These are phyloP conservation scores for Solanum microdontum DNA, from an alignment of 257 asterid species.

Conservation along the genomic window DNA sequence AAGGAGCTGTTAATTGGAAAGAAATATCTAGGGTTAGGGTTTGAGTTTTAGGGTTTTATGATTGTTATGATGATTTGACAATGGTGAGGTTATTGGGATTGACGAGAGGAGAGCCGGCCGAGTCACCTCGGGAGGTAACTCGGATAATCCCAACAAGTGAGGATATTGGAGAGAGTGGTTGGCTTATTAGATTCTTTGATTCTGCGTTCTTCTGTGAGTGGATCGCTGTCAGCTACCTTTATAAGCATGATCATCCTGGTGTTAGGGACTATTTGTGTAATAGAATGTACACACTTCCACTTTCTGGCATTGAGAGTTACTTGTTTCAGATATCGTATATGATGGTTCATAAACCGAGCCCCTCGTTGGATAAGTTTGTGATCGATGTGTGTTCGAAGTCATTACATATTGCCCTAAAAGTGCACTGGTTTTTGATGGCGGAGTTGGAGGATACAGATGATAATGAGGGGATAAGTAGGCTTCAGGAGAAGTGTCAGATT, in stretches of 20 bases:
- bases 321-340: slow-evolving; percentile 81
- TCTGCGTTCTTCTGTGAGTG: slow-evolving; percentile 90
- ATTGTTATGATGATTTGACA: slow-evolving; percentile 35
- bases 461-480: slow-evolving; percentile 81
- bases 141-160: slow-evolving; percentile 88
- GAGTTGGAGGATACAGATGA: slow-evolving; percentile 91
- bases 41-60: slow-evolving; percentile 32
- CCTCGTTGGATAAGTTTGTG: slow-evolving; percentile 83
- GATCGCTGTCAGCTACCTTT: slow-evolving; percentile 94
- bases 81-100: slow-evolving; percentile 78
- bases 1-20: slow-evolving; percentile 14
- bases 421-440: slow-evolving; percentile 90
- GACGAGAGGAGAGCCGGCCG: slow-evolving; percentile 63
- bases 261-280: slow-evolving; percentile 86
- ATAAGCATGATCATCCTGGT: slow-evolving; percentile 86
- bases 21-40: neutral
- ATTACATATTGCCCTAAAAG: slow-evolving; percentile 71
- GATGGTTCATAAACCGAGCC: slow-evolving; percentile 91
- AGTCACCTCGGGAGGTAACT: slow-evolving; percentile 87
- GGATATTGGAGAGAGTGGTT: slow-evolving; percentile 75
- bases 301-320: slow-evolving; percentile 83
- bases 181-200: slow-evolving; percentile 84
- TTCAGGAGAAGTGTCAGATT: slow-evolving; percentile 92
- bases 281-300: slow-evolving; percentile 87
- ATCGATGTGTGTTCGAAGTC: slow-evolving; percentile 75